Evolutionary conservation across 352 stramenopile genomes (phyloP).

Genomic region (Phytophthora nicotianae): DNA sequence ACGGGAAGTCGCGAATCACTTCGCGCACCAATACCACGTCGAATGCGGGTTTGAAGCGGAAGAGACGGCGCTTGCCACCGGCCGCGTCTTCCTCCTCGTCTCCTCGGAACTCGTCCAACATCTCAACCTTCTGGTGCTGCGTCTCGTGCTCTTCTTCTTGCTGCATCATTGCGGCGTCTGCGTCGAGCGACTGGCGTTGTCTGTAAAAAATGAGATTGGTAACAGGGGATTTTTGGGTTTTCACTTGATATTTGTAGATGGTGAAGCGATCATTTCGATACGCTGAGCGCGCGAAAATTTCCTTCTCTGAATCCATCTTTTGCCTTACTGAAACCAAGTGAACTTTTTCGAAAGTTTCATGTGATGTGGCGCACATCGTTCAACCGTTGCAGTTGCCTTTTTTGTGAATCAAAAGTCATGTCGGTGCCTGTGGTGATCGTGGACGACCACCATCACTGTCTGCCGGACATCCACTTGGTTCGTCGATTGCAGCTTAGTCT

Average conservation of each 20-base stretch:
- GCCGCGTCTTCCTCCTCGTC: slow-evolving; percentile 29
- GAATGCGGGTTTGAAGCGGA: slow-evolving; percentile 45
- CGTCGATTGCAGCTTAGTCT: slow-evolving; percentile 2
- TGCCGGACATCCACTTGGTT: slow-evolving; percentile 73
- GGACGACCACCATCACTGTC: slow-evolving; percentile 83
- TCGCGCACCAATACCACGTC: slow-evolving; percentile 47
- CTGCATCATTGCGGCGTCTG: slow-evolving; percentile 28
- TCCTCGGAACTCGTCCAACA: slow-evolving; percentile 34
- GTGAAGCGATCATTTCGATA: slow-evolving; percentile 1
- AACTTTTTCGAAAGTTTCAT: slow-evolving; percentile 16
- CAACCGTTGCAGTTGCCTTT: neutral
- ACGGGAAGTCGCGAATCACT: slow-evolving; percentile 48
- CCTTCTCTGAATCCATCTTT: slow-evolving; percentile 5
- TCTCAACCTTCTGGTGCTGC: slow-evolving; percentile 22
- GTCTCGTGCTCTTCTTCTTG: slow-evolving; percentile 20
- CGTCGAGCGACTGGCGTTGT: slow-evolving; percentile 27
- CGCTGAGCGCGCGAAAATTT: slow-evolving; percentile 22
- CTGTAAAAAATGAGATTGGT: slow-evolving; percentile 12
- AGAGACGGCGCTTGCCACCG: slow-evolving; percentile 39
- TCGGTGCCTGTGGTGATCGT: slow-evolving; percentile 58
- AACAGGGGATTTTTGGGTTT: slow-evolving; percentile 1
- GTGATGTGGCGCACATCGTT: slow-evolving; percentile 10
- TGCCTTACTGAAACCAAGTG: slow-evolving; percentile 22
- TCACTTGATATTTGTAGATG: slow-evolving; percentile 13
- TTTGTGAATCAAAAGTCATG: slow-evolving; percentile 1